phyloP scores from a whole-genome alignment of 1,284 basidiomycete genomes.

The Malassezia slooffiae region DNA sequence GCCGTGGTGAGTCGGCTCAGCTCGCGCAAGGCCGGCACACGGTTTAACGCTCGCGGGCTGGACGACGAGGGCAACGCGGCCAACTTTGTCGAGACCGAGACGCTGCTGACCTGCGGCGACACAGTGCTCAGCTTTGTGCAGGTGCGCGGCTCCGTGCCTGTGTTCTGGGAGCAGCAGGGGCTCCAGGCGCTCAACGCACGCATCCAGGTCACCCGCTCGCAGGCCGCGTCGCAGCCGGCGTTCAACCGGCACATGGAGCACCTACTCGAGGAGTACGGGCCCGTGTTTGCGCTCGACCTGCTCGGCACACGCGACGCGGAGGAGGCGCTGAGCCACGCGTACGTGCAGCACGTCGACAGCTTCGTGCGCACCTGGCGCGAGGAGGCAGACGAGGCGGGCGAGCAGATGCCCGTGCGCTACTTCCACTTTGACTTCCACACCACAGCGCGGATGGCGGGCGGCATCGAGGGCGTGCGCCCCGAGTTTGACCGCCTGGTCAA shows the following conservation, averaged over 20 bases:
- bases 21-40: slow-evolving; percentile 89
- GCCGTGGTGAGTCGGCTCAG: slow-evolving; percentile 72
- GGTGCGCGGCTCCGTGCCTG: slow-evolving; percentile 66
- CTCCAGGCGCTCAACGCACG: slow-evolving; percentile 50
- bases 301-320: slow-evolving; percentile 62
- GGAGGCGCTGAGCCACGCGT: slow-evolving; percentile 67
- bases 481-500: slow-evolving; percentile 57
- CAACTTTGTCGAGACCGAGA: slow-evolving; percentile 97
- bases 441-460: slow-evolving; percentile 60
- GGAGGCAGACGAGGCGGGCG: slow-evolving; percentile 14
- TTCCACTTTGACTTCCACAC: slow-evolving; percentile 84
- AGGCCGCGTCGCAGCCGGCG: slow-evolving; percentile 78
- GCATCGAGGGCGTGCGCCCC: slow-evolving; percentile 72
- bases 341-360: slow-evolving; percentile 48
- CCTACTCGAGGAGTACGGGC: slow-evolving; percentile 49
- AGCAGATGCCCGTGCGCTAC: slow-evolving; percentile 4
- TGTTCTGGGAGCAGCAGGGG: slow-evolving; percentile 98
- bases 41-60: slow-evolving; percentile 92
- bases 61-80: slow-evolving; percentile 96
- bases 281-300: slow-evolving; percentile 40
- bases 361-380: slow-evolving; percentile 5
- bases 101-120: slow-evolving; percentile 70
- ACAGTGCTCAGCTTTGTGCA: slow-evolving; percentile 81
- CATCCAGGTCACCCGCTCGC: slow-evolving; percentile 58
- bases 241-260: slow-evolving; percentile 87